Base-by-base conservation (phyloP, 2,329 filamentous ascomycete species). In the Xylaria sp. region DNA sequence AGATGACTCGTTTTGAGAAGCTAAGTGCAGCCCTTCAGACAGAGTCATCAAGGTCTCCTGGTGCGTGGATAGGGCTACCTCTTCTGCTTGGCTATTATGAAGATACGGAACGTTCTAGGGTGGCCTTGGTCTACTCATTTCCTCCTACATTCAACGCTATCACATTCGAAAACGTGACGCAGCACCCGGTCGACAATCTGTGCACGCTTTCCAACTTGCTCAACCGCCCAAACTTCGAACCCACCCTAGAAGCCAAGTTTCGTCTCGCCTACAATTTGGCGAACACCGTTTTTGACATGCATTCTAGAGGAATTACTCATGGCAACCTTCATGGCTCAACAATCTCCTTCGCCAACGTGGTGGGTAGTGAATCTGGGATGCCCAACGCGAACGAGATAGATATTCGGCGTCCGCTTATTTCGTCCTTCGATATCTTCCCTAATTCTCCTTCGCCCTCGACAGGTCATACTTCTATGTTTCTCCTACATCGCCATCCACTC, bases 41-140 rank as follows among this genome's bases (percentile, higher is more conserved):
- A 21, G 82, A 84, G 57, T 79, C 83, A 0, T 83, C 83, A 46
- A 78, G 81, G 19, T 79, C 81, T 1, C 82, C 78, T 5, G 82
- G 78, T 23, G 83, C 88, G 1, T 90, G 83, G 81, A 88, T 84
- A 72, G 81, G 91, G 66, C 71, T 89, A 9, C 85, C 87, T 15
- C 82, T 84, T 21, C 78, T 90, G 46, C 76, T 89, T 12, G 87
- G 86, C 2, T 94, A 92, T 71, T 92, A 92, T 69, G 90, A 94
- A 72, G 91, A 94, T 69, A 82, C 89, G 56, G 84, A 86, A 17
- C 81, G 86, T 56, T 88, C 91, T 0, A 84, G 91, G 9, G 85
- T 92, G 57, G 91, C 91, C 4, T 80, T 94, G 11, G 84, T 94
- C 11, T 94, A 92, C 70, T 88, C 90, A 52, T 85, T 94, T 31